Evolutionary conservation across 2,329 filamentous ascomycete species (phyloP).

Genomic region (Paracamarosporium sp.): DNA sequence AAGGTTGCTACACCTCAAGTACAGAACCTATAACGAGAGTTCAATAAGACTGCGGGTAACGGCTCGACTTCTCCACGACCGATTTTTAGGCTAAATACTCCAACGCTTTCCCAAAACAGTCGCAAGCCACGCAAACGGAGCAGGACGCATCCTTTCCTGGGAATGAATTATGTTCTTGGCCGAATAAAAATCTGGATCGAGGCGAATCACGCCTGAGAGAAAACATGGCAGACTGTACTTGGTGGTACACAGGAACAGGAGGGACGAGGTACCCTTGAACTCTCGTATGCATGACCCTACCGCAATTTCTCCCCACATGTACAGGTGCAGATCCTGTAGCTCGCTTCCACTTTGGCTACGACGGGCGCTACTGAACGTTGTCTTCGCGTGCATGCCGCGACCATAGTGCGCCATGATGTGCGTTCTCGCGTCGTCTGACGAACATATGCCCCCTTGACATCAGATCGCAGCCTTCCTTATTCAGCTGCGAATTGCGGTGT

Average conservation of each 20-base stretch:
- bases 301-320: conserved; percentile 37
- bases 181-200: conserved; percentile 18
- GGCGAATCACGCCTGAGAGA: conserved; percentile 27
- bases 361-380: conserved; percentile 19
- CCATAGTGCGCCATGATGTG: conserved; percentile 24
- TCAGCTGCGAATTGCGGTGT: conserved; percentile 18
- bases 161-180: conserved; percentile 18
- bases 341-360: conserved; percentile 28
- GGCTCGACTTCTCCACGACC: conserved; percentile 23
- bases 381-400: conserved; percentile 25
- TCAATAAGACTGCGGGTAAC: conserved; percentile 31
- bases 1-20: conserved; percentile 2
- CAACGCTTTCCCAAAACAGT: conserved; percentile 26
- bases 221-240: conserved; percentile 27
- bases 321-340: conserved; percentile 34
- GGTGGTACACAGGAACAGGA: conserved; percentile 29
- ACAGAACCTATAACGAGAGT: conserved; percentile 25
- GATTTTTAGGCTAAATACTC: conserved; percentile 35
- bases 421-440: conserved; percentile 22
- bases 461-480: conserved; percentile 17
- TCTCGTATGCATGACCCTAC: conserved; percentile 19
- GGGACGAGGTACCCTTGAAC: conserved; percentile 25
- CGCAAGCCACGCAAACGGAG: conserved; percentile 22
- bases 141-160: conserved; percentile 22
- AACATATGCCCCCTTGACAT: conserved; percentile 18